A percentile compares a stretch with the other conserved stretches of the same genome.
phyloP scores from a whole-genome alignment of 495 filamentous ascomycete species.

The Podospora pseudocomata region DNA sequence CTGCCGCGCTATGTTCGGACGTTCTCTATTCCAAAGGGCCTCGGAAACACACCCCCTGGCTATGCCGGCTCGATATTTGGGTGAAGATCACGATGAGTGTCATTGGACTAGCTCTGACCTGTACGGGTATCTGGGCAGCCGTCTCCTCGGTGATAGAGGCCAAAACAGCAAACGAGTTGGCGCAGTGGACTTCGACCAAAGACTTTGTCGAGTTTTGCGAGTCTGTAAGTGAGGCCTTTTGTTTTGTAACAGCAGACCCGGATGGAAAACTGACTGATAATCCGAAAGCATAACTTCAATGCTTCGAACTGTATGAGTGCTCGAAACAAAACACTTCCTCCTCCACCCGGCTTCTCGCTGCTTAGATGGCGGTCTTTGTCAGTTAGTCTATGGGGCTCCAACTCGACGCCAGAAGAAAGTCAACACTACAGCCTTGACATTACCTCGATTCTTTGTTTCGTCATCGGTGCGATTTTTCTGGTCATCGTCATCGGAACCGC shows the following conservation, averaged over 20 bases:
- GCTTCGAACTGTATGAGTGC: slow-evolving; percentile 4
- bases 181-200: slow-evolving; percentile 15
- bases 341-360: slow-evolving; percentile 10
- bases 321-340: slow-evolving; percentile 8
- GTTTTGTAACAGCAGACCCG: not conserved
- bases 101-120: slow-evolving; percentile 13
- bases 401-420: not conserved
- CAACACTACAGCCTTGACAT: not conserved
- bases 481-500: not conserved
- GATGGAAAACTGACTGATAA: not conserved
- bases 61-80: not conserved
- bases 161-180: slow-evolving; percentile 9
- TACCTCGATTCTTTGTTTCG: not conserved
- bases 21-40: not conserved
- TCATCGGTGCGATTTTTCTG: not conserved
- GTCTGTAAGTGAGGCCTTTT: slow-evolving; percentile 9
- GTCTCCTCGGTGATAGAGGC: slow-evolving; percentile 10
- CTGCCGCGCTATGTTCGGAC: not conserved
- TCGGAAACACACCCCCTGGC: not conserved
- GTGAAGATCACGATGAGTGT: not conserved
- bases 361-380: not conserved
- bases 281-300: slow-evolving; percentile 5
- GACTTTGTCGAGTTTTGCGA: slow-evolving; percentile 16
- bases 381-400: not conserved
- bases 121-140: slow-evolving; percentile 7